Percentiles rank a stretch among this genome's conserved stretches.
Conservation (phyloP, 176 grass and related monocot genomes). For the Zea luxurians region DNA sequence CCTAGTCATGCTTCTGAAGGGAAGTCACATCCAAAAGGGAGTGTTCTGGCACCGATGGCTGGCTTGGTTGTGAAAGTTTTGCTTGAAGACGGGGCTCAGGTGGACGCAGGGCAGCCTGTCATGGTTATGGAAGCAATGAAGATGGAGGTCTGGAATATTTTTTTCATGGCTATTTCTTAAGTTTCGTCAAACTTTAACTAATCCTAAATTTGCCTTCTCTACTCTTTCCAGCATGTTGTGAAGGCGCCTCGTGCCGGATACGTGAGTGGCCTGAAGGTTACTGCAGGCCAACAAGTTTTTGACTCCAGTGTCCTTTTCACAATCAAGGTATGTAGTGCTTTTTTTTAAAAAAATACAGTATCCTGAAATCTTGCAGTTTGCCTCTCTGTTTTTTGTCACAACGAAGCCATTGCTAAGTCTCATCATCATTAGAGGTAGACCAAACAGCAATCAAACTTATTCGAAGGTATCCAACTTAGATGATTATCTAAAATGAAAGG, state of each 20-base stretch:
- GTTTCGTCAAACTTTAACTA: background rate
- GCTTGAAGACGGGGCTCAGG: constrained; percentile 62
- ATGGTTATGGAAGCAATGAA: constrained; percentile 99
- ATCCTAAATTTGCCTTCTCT: background rate
- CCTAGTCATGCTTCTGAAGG: constrained; percentile 51
- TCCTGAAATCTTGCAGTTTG: background rate
- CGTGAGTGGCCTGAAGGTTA: constrained; percentile 70
- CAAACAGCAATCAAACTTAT: background rate
- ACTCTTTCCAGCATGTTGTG: constrained; percentile 71
- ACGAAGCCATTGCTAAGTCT: background rate
- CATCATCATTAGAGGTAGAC: background rate
- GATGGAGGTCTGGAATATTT: constrained; percentile 72
- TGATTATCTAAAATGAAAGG: background rate
- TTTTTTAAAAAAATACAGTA: background rate
- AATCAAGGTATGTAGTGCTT: constrained; percentile 53
- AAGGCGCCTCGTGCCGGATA: constrained; percentile 69
- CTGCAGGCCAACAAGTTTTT: constrained; percentile 89
- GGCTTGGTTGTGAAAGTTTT: constrained; percentile 93
- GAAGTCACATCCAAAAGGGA: constrained; percentile 70
- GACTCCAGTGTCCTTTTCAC: constrained; percentile 81
- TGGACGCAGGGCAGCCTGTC: constrained; percentile 74
- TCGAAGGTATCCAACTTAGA: background rate
- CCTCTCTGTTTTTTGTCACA: background rate
- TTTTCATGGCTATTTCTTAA: background rate
- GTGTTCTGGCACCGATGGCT: constrained; percentile 93